Conservation (phyloP, 75 land plant genomes). For the Pseudotsuga menziesii region DNA sequence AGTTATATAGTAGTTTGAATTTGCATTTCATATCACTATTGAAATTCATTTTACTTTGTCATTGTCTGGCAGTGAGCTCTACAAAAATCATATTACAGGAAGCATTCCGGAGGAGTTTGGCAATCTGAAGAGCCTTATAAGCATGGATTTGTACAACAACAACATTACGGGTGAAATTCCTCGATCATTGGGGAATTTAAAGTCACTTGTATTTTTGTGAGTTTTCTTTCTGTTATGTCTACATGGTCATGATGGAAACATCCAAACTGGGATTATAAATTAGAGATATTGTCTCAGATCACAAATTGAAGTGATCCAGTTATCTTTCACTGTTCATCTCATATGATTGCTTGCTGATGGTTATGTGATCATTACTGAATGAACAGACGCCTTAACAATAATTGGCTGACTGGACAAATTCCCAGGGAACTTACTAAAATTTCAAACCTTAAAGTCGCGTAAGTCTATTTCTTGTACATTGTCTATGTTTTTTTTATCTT, state of each 20-base stretch:
- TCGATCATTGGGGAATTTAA: constrained; percentile 70
- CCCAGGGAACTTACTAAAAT: constrained; percentile 66
- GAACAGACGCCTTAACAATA: constrained; percentile 85
- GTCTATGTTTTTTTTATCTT: neutral
- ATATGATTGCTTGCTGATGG: neutral
- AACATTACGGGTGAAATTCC: constrained; percentile 89
- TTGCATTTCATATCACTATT: neutral
- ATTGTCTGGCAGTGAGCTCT: constrained; percentile 70
- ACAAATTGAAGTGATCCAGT: neutral
- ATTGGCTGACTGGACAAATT: constrained; percentile 69
- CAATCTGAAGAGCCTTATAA: constrained; percentile 78
- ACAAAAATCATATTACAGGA: constrained; percentile 90
- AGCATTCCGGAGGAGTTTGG: constrained; percentile 88
- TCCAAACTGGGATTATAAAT: neutral
- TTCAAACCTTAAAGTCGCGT: constrained; percentile 87
- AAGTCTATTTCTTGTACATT: constrained; percentile 27
- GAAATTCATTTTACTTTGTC: neutral
- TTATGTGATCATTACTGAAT: neutral
- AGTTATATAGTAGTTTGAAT: neutral
- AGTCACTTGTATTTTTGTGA: constrained; percentile 89
- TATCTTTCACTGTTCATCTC: neutral
- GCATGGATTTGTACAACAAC: constrained; percentile 95
- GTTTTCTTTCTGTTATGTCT: constrained; percentile 22
- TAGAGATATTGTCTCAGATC: neutral
- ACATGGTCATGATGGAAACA: neutral